phyloP scores from a whole-genome alignment of 2,329 filamentous ascomycete genomes.

The Aaosphaeria arxii region DNA sequence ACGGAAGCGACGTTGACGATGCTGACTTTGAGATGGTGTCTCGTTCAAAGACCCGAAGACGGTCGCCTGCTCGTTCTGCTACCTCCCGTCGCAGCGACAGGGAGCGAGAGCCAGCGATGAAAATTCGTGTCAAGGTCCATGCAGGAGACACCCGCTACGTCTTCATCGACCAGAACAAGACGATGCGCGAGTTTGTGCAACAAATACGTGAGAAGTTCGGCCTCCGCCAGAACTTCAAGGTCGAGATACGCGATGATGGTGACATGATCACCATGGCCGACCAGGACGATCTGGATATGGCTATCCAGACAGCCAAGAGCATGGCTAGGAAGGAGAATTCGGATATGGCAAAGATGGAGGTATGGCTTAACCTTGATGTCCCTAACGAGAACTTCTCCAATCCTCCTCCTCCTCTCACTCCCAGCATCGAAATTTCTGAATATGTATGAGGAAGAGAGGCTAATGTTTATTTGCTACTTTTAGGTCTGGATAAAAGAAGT shows the following conservation, averaged over 20 bases:
- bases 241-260: conserved; percentile 84
- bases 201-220: conserved; percentile 85
- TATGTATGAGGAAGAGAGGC: conserved; percentile 7
- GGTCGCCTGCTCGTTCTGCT: conserved; percentile 42
- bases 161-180: conserved; percentile 71
- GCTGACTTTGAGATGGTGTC: conserved; percentile 77
- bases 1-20: conserved; percentile 71
- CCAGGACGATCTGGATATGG: conserved; percentile 92
- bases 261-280: conserved; percentile 98
- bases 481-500: conserved; percentile 47
- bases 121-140: conserved; percentile 90
- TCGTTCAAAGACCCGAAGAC: conserved; percentile 37
- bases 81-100: conserved; percentile 50
- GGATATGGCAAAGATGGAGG: conserved; percentile 93
- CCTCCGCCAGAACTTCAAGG: conserved; percentile 74
- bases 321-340: conserved; percentile 68
- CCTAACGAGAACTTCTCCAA: conserved; percentile 38
- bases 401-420: conserved; percentile 22
- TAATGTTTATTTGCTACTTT: conserved; percentile 8
- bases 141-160: conserved; percentile 84
- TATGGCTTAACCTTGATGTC: conserved; percentile 50
- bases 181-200: conserved; percentile 74
- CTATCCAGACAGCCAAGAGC: conserved; percentile 67
- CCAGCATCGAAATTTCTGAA: conserved; percentile 8
- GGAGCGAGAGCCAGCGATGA: conserved; percentile 47